phyloP scores from a whole-genome alignment of 2,329 filamentous ascomycete genomes.

The Epichloe brachyelytri region DNA sequence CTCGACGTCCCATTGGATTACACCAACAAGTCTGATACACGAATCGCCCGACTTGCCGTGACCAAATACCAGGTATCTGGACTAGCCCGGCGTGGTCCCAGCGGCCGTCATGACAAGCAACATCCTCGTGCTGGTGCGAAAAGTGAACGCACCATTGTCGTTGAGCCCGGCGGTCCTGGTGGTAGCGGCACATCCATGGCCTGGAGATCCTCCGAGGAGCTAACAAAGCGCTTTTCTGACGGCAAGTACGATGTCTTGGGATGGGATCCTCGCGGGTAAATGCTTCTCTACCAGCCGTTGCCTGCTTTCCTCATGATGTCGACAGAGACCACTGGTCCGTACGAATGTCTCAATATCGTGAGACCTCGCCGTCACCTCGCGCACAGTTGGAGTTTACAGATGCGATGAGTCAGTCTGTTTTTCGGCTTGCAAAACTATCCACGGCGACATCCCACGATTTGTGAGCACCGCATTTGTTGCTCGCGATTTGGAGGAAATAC shows the following conservation, averaged over 20 bases:
- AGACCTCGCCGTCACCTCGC: conserved; percentile 20
- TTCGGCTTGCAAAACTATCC: conserved; percentile 26
- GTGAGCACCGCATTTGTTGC: conserved; percentile 33
- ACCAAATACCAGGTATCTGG: conserved; percentile 37
- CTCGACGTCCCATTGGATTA: conserved; percentile 36
- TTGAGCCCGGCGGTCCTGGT: conserved; percentile 38
- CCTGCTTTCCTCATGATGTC: conserved; percentile 33
- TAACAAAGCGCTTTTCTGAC: conserved; percentile 29
- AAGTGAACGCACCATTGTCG: conserved; percentile 33
- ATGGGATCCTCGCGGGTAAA: conserved; percentile 44
- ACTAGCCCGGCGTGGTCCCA: conserved; percentile 15
- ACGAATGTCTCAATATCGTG: conserved; percentile 25
- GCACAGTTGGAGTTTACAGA: conserved; percentile 30
- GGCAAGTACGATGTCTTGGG: conserved; percentile 34
- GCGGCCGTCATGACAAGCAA: background rate
- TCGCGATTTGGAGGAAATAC: conserved; percentile 35
- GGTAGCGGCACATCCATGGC: conserved; percentile 31
- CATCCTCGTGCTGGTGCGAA: conserved; percentile 18
- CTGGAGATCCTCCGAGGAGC: conserved; percentile 23
- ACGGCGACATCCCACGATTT: conserved; percentile 34
- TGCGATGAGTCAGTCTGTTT: conserved; percentile 31
- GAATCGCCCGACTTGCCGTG: conserved; percentile 33
- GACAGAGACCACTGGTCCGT: conserved; percentile 34
- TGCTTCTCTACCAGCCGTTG: conserved; percentile 28
- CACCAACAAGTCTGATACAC: conserved; percentile 28